These are phyloP conservation scores for Terfezia boudieri DNA, from an alignment of 495 filamentous ascomycete species.

Conservation along the genomic window DNA sequence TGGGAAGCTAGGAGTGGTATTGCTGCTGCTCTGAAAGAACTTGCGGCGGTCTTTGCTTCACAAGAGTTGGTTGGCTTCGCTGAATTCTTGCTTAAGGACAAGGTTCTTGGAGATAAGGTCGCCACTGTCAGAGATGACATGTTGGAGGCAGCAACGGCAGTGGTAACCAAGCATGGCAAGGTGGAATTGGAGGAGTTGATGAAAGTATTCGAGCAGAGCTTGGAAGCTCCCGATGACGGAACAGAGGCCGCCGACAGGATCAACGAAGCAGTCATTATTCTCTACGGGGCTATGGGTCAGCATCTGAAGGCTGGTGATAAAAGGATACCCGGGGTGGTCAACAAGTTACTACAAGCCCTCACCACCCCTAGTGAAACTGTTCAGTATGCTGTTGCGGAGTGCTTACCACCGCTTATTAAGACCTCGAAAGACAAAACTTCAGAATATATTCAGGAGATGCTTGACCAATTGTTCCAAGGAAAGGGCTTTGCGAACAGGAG, in stretches of 20 bases:
- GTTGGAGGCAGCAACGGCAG: conserved; percentile 70
- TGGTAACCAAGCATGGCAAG: conserved; percentile 59
- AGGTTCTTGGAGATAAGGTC: conserved; percentile 62
- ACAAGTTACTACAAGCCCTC: conserved; percentile 60
- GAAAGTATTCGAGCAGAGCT: conserved; percentile 63
- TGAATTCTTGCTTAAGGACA: conserved; percentile 60
- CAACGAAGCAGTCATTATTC: conserved; percentile 89
- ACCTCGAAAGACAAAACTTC: conserved; percentile 51
- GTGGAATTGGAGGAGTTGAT: conserved; percentile 71
- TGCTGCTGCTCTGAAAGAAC: conserved; percentile 61
- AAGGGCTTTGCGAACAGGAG: conserved; percentile 80
- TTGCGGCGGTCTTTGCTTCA: conserved; percentile 45
- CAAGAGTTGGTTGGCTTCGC: conserved; percentile 52
- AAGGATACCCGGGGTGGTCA: conserved; percentile 64
- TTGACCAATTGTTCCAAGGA: conserved; percentile 56
- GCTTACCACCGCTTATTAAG: conserved; percentile 69
- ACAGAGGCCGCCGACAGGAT: conserved; percentile 60
- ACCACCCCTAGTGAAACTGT: conserved; percentile 93
- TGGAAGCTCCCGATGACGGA: conserved; percentile 60
- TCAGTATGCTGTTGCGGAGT: conserved; percentile 86
- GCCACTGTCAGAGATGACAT: conserved; percentile 59
- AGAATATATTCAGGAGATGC: conserved; percentile 55
- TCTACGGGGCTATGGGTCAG: conserved; percentile 78
- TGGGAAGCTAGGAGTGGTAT: conserved; percentile 82
- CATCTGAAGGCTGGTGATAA: conserved; percentile 66